These are phyloP conservation scores for Russula virescens DNA, from an alignment of 768 basidiomycete species.

Conservation along the genomic window DNA sequence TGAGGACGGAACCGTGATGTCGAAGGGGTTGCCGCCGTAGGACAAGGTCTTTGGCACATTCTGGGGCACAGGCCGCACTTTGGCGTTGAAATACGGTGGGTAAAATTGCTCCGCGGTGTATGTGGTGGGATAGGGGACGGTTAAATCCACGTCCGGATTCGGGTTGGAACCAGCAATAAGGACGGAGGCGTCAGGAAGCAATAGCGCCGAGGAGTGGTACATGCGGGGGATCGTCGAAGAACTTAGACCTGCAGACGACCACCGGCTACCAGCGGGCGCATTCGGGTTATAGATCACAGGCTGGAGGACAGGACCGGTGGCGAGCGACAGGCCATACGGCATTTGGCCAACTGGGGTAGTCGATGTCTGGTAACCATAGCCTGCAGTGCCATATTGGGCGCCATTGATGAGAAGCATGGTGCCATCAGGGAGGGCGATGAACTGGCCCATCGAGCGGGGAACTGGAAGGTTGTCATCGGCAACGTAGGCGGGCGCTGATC, in stretches of 20 bases:
- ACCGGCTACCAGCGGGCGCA: background rate
- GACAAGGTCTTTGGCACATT: background rate
- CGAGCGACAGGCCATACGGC: slow-evolving; percentile 6
- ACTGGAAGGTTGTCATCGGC: slow-evolving; percentile 4
- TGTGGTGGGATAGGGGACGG: background rate
- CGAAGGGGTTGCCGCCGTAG: background rate
- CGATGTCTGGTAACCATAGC: background rate
- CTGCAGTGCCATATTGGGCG: background rate
- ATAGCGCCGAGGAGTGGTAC: slow-evolving; percentile 1
- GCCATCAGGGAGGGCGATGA: slow-evolving; percentile 4
- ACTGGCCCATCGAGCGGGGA: background rate
- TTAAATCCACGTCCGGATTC: background rate
- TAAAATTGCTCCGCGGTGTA: slow-evolving; percentile 5
- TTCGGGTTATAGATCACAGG: slow-evolving; percentile 10
- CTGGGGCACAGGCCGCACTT: background rate
- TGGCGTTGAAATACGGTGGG: background rate
- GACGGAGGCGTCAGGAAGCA: slow-evolving; percentile 8
- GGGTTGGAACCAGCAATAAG: slow-evolving; percentile 13
- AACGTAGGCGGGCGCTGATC: background rate
- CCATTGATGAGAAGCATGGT: slow-evolving; percentile 9
- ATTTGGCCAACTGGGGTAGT: background rate
- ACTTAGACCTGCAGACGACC: background rate
- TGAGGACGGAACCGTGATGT: background rate
- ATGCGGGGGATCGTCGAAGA: slow-evolving; percentile 1
- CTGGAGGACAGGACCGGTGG: background rate